phyloP scores from a whole-genome alignment of 805 yeast genomes.

The Ogataea methylovora region DNA sequence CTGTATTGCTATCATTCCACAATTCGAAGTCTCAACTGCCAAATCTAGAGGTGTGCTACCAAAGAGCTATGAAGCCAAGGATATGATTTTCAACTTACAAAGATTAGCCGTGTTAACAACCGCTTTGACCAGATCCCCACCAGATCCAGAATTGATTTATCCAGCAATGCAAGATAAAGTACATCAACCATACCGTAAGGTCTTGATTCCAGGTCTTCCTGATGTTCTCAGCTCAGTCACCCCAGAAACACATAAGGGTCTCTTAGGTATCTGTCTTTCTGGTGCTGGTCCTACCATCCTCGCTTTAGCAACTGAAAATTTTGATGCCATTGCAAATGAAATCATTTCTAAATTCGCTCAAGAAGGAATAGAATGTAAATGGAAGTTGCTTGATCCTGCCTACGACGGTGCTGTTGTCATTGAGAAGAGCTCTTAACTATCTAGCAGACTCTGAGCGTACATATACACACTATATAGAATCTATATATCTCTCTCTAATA shows the following conservation, averaged over 20 bases:
- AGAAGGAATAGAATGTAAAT: conserved; percentile 61
- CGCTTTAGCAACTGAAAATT: conserved; percentile 86
- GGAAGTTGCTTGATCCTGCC: conserved; percentile 84
- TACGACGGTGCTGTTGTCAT: conserved; percentile 81
- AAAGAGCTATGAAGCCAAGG: conserved; percentile 63
- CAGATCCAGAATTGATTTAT: conserved; percentile 75
- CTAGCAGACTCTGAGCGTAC: too few relatives aligned
- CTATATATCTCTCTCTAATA: too few relatives aligned
- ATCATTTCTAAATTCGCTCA: conserved; percentile 63
- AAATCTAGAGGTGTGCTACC: conserved; percentile 89
- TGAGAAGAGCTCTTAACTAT: conserved; percentile 17
- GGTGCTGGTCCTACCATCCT: conserved; percentile 98
- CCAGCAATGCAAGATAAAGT: conserved; percentile 95
- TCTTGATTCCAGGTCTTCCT: conserved; percentile 83
- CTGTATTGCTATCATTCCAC: conserved; percentile 88
- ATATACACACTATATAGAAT: too few relatives aligned
- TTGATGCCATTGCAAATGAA: conserved; percentile 71
- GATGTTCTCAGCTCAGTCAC: conserved; percentile 75
- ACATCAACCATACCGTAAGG: conserved; percentile 95
- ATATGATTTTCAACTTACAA: conserved; percentile 88
- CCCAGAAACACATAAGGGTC: conserved; percentile 75
- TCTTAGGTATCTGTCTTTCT: conserved; percentile 88
- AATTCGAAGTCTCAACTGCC: conserved; percentile 92
- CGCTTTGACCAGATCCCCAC: conserved; percentile 80
- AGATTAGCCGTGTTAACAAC: conserved; percentile 88